A percentile compares a stretch with the other conserved stretches of the same genome.
Conservation (phyloP, 805 yeast species). For the Kazachstania bromeliacearum region DNA sequence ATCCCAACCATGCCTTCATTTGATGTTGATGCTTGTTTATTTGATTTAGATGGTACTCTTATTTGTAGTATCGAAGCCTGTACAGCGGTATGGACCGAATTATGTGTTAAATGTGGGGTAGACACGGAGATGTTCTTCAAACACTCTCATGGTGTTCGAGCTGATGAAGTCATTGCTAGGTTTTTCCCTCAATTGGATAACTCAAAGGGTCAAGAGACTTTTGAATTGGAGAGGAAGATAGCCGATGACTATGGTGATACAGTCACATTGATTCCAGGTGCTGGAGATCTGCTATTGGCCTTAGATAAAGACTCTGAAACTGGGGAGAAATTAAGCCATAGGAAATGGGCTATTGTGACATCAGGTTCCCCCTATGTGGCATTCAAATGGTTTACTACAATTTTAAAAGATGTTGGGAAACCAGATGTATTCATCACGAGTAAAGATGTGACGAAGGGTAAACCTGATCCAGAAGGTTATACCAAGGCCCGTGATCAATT, state of each 20-base stretch:
- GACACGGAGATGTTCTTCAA: conserved; percentile 55
- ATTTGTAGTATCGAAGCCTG: conserved; percentile 70
- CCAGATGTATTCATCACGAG: conserved; percentile 77
- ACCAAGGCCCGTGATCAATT: conserved; percentile 46
- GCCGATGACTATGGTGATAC: conserved; percentile 55
- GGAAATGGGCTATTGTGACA: conserved; percentile 75
- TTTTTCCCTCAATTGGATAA: conserved; percentile 62
- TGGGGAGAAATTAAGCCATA: conserved; percentile 18
- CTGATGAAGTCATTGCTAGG: conserved; percentile 55
- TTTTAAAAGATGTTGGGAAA: conserved; percentile 43
- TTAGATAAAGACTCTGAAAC: conserved; percentile 33
- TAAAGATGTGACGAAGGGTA: conserved; percentile 59
- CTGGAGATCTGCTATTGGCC: conserved; percentile 44
- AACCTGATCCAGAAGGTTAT: conserved; percentile 79
- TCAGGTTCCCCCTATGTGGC: conserved; percentile 69
- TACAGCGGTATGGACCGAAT: conserved; percentile 61
- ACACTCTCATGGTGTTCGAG: conserved; percentile 67
- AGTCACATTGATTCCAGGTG: conserved; percentile 65
- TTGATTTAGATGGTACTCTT: conserved; percentile 77
- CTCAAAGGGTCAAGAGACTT: conserved; percentile 39
- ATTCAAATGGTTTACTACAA: conserved; percentile 52
- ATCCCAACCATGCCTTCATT: conserved; percentile 3
- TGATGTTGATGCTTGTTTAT: conserved; percentile 31
- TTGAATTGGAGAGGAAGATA: conserved; percentile 52
- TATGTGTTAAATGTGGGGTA: conserved; percentile 46